Evolutionary conservation across 2,329 filamentous ascomycete genomes (phyloP), one percentile per base, ranked within the genome.

Genomic region (Fusarium virguliforme): DNA sequence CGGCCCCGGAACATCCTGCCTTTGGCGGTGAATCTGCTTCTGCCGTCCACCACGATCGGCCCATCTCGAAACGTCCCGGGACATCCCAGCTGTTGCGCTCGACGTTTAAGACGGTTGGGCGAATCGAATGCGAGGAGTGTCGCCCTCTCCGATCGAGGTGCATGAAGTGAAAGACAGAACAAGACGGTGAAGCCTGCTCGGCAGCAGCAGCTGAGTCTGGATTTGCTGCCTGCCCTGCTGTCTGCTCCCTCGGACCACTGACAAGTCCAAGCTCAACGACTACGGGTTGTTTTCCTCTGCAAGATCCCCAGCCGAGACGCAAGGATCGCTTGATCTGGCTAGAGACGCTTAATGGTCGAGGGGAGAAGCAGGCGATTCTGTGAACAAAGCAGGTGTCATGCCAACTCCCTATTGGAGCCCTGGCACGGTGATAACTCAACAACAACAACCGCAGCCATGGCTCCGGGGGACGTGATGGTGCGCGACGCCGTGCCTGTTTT

Each of bases 1-100:
- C 62, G 50, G 65, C 67, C 65, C 54, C 60, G 53, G 58, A 18
- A 59, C 35, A 64, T 61, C 54, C 64, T 61, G 48, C 46, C 37
- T 66, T 59, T 72, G 71, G 72, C 74, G 74, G 74, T 76, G 74
- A 74, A 76, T 73, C 59, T 75, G 57, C 67, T 43, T 18, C 48
- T 46, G 37, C 54, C 51, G 38, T 57, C 41, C 58, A 62, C 60
- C 40, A 24, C 56, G 34, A 64, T 75, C 67, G 66, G 40, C 65
- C 71, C 73, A 68, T 60, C 48, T 60, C 56, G 57, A 64, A 72
- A 71, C 65, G 58, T 67, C 46, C 56, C 34, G 38, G 28, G 43
- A 30, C 50, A 51, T 41, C 58, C 48, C 59, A 64, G 67, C 62
- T 56, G 35, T 18, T 37, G 30, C 54, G 57, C 54, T 46, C 26